Evolutionary conservation across 1,139 yeast species (phyloP), one percentile per base, ranked within the genome.

Genomic region (Taphrina pruni): DNA sequence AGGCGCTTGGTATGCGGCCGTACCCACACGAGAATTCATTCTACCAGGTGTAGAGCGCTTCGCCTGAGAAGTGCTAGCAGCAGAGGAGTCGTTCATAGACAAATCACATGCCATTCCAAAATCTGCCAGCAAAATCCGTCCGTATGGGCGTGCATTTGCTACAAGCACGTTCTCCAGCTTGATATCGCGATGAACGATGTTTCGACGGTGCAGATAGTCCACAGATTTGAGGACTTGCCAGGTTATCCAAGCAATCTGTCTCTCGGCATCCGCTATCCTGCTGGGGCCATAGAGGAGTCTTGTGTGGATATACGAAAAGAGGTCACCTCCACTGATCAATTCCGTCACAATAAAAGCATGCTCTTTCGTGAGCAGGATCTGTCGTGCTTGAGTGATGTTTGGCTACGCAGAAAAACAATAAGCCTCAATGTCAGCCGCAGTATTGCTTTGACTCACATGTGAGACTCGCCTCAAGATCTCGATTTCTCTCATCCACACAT

Each of bases 31-130:
- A 7, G 64, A 50, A 45, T 36, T 46, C 58, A 57, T 50, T n/a
- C 54, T 50, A 26, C 32, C 21, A 2, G 39, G 39, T 8, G 35
- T 43, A 3, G 14, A 4, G 9, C 4, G 6, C 38, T 0, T 90
- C 87, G 0, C 91, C 91, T 0, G 86, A 88, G 1, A 85, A 80
- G 0, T 90, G 85, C 65, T 79, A 81, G 81, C 86, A 82, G 71
- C 88, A 64, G 67, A 77, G 75, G 17, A 73, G 72, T 6, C 78
- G n/a, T 21, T 50, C 36, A 50, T 75, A 4, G 78, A 74, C 14
- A 78, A 70, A 21, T 76, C 76, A 73, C 84, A 84, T 0, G 91
- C 89, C 68, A 85, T 84, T 0, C 91, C 91, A 78, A 88, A 88
- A 77, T 88, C 92, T 12, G 89, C 88, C 20, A 88, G 74, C 1